Percentiles rank a stretch among this genome's conserved stretches.
Evolutionary conservation across 305 asterid species (phyloP).

Genomic region (Andrographis paniculata): DNA sequence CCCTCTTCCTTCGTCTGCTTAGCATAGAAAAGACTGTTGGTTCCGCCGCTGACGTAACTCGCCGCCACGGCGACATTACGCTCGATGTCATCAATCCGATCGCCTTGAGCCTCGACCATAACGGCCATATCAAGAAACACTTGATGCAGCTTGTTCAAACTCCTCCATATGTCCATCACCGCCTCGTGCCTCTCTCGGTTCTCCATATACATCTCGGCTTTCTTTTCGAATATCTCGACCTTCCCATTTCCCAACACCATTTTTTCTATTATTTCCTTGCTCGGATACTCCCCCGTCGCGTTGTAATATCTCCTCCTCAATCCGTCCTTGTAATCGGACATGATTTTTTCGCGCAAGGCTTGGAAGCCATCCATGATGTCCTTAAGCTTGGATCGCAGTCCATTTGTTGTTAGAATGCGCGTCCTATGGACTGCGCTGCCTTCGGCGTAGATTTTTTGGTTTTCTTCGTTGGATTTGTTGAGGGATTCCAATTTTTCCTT

Average conservation of each 20-base stretch:
- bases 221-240: constrained; percentile 29
- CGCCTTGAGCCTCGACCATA: constrained; percentile 74
- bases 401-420: constrained; percentile 49
- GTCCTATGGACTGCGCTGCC: constrained; percentile 72
- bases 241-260: constrained; percentile 44
- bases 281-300: constrained; percentile 51
- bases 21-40: constrained; percentile 59
- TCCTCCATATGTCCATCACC: constrained; percentile 79
- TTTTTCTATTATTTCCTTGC: constrained; percentile 53
- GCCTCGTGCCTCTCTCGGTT: constrained; percentile 65
- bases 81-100: constrained; percentile 58
- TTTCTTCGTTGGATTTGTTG: constrained; percentile 44
- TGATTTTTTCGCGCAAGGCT: constrained; percentile 44
- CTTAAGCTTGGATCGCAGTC: constrained; percentile 52
- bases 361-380: constrained; percentile 70
- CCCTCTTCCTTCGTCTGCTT: constrained; percentile 58
- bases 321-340: constrained; percentile 63
- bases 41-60: constrained; percentile 69
- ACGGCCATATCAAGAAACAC: constrained; percentile 86
- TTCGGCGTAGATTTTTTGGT: constrained; percentile 33
- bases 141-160: constrained; percentile 83
- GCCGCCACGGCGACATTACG: constrained; percentile 51
- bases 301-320: constrained; percentile 62
- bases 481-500: constrained; percentile 51
- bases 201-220: constrained; percentile 33